Conservation (phyloP, 2,329 filamentous ascomycete genomes). For the Fusarium bulbicola region DNA sequence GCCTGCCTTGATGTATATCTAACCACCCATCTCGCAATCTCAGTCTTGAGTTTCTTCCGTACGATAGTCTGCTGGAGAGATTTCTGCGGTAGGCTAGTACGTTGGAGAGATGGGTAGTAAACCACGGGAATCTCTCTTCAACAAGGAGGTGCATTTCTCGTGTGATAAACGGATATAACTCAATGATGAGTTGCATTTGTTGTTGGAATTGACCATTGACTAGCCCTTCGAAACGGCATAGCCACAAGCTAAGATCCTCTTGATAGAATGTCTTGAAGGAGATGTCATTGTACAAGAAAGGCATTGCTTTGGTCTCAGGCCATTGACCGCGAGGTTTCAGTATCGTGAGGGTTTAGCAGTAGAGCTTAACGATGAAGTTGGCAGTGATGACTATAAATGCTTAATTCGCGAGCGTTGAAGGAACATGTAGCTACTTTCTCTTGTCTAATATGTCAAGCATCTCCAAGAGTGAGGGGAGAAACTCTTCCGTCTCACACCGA, state of each 20-base stretch:
- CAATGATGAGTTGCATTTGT: background rate
- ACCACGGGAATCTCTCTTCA: background rate
- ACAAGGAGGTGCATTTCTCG: background rate
- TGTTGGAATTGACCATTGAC: accelerated
- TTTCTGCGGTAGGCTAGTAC: background rate
- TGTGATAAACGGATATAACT: background rate
- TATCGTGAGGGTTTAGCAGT: too few species aligned
- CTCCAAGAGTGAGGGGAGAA: background rate
- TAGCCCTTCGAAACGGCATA: background rate
- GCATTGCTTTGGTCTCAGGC: background rate
- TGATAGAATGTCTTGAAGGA: background rate
- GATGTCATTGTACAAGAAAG: background rate
- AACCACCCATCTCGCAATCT: too few species aligned
- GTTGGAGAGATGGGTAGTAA: background rate
- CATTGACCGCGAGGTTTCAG: too few species aligned
- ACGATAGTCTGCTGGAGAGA: too few species aligned
- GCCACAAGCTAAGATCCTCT: background rate
- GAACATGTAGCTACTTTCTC: background rate
- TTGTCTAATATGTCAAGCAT: background rate
- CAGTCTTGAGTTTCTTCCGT: too few species aligned
- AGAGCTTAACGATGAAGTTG: too few species aligned
- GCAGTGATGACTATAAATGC: too few species aligned
- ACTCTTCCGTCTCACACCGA: background rate
- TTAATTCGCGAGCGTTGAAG: too few species aligned
- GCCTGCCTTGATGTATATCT: too few species aligned